A percentile compares a stretch with the other conserved stretches of the same genome.
These are phyloP conservation scores for Bipolaris gigantea DNA, from an alignment of 2,329 filamentous ascomycete genomes.

Conservation along the genomic window DNA sequence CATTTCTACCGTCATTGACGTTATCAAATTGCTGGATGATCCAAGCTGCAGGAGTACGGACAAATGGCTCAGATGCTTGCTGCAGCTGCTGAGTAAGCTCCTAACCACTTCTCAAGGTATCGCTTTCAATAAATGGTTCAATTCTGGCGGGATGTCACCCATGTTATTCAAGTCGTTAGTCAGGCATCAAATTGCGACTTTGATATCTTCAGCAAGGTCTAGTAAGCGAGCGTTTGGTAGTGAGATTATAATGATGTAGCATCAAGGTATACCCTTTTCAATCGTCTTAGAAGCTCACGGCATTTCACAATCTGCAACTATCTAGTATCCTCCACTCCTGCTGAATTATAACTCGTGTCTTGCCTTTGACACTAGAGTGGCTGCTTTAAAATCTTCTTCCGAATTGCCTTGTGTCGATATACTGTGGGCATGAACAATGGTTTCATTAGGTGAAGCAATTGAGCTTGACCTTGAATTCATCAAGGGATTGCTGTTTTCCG, in stretches of 20 bases:
- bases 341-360: conserved; percentile 4
- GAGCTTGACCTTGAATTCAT: not conserved
- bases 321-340: not conserved
- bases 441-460: not conserved
- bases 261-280: not conserved
- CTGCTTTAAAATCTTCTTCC: not conserved
- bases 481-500: conserved; percentile 17
- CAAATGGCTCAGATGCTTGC: not conserved
- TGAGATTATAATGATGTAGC: not conserved
- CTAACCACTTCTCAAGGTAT: not conserved
- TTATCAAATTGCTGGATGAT: not conserved
- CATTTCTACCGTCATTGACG: not conserved
- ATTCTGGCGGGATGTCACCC: not conserved
- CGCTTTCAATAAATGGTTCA: not conserved
- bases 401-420: not conserved
- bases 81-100: not conserved
- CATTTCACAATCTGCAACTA: not conserved
- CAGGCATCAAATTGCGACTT: not conserved
- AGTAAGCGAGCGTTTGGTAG: not conserved
- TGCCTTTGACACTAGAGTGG: not conserved
- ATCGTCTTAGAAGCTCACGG: not conserved
- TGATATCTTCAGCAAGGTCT: not conserved
- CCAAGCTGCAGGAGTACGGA: not conserved
- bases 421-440: not conserved
- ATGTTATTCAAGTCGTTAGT: not conserved